Evolutionary conservation across 2,329 filamentous ascomycete species (phyloP).

Genomic region (Fusarium caatingaense): DNA sequence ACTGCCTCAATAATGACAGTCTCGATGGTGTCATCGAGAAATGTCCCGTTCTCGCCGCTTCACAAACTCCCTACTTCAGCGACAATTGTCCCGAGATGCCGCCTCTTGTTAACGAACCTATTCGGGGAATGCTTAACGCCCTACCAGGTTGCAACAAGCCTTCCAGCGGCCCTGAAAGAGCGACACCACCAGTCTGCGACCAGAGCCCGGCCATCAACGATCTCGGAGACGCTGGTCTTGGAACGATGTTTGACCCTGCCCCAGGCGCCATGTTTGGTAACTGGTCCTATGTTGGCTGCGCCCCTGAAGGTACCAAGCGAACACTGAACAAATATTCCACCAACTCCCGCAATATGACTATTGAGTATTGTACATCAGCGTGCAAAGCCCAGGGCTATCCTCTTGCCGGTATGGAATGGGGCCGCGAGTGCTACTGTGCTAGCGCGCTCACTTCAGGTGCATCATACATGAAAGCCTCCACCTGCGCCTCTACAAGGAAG

Average conservation of each 20-base stretch:
- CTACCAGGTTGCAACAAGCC: constrained; percentile 40
- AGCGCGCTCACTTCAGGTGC: constrained; percentile 21
- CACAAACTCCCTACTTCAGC: constrained; percentile 36
- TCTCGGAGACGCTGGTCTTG: constrained; percentile 10
- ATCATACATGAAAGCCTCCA: constrained; percentile 33
- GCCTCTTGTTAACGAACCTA: constrained; percentile 29
- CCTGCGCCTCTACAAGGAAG: constrained; percentile 29
- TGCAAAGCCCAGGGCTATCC: constrained; percentile 39
- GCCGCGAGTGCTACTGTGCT: constrained; percentile 40
- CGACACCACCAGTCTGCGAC: constrained; percentile 13
- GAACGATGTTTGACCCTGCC: constrained; percentile 30
- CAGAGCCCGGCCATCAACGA: constrained; percentile 26
- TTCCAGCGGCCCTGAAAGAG: constrained; percentile 27
- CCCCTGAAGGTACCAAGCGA: constrained; percentile 25
- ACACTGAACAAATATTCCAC: constrained; percentile 36
- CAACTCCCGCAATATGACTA: constrained; percentile 30
- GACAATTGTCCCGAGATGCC: constrained; percentile 40
- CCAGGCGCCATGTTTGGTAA: constrained; percentile 32
- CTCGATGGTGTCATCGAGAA: constrained; percentile 21
- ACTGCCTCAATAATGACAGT: constrained; percentile 39
- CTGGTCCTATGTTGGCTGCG: constrained; percentile 38
- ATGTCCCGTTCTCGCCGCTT: constrained; percentile 35
- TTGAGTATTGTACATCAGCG: constrained; percentile 35
- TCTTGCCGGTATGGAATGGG: constrained; percentile 39
- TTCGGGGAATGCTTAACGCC: constrained; percentile 32